Evolutionary conservation across 148 eudicot species (phyloP).

Genomic region (Heliamphora exappendiculata): DNA sequence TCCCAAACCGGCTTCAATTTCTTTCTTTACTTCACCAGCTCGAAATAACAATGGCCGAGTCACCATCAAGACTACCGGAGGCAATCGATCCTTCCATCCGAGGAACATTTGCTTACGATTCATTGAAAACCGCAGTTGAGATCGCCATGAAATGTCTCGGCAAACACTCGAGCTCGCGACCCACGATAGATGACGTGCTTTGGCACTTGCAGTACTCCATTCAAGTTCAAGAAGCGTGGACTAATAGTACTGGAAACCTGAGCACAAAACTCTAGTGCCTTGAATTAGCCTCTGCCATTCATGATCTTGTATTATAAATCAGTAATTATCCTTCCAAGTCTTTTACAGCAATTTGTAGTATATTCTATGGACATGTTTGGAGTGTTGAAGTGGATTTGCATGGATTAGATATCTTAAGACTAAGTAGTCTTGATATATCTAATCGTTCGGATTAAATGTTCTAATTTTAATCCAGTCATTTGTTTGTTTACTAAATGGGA

Average conservation of each 20-base stretch:
- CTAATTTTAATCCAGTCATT: too few relatives aligned
- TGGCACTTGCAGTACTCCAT: constrained; percentile 93
- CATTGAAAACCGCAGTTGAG: constrained; percentile 60
- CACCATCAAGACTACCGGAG: constrained; percentile 58
- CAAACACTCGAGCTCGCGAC: constrained; percentile 55
- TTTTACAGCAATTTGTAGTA: background rate
- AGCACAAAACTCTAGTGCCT: constrained; percentile 26
- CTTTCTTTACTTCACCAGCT: constrained; percentile 34
- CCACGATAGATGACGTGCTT: constrained; percentile 78
- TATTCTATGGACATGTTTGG: background rate
- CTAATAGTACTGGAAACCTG: constrained; percentile 81
- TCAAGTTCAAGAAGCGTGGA: constrained; percentile 94
- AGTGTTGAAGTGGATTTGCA: background rate
- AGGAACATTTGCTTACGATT: constrained; percentile 80
- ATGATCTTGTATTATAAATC: background rate
- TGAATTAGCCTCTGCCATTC: background rate
- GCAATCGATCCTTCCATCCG: constrained; percentile 50
- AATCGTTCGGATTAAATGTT: too few relatives aligned
- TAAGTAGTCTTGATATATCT: too few relatives aligned
- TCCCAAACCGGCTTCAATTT: background rate
- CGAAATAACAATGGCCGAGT: constrained; percentile 62
- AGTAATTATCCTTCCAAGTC: background rate
- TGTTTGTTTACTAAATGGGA: too few relatives aligned
- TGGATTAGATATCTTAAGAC: too few relatives aligned
- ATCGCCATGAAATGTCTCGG: constrained; percentile 59